phyloP scores from a whole-genome alignment of 768 basidiomycete species.

The Gymnopilus dilepis region DNA sequence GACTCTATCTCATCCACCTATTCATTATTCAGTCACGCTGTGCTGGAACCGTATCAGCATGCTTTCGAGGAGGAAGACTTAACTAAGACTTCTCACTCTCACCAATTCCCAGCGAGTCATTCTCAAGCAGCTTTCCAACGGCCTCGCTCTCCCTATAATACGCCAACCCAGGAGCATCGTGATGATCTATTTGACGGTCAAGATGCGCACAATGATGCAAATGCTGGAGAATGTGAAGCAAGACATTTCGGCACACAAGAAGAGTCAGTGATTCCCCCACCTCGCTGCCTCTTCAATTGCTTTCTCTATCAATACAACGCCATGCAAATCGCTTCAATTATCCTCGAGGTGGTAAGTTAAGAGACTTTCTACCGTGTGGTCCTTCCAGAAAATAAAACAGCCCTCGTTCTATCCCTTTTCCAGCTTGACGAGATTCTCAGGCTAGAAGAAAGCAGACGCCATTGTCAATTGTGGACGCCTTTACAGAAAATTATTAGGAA shows the following conservation, averaged over 20 bases:
- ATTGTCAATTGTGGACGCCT: slow-evolving; percentile 64
- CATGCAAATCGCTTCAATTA: slow-evolving; percentile 41
- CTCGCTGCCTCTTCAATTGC: slow-evolving; percentile 74
- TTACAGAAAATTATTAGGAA: slow-evolving; percentile 45
- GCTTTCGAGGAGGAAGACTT: slow-evolving; percentile 45
- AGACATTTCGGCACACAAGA: slow-evolving; percentile 19
- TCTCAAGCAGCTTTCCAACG: slow-evolving; percentile 2
- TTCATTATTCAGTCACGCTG: slow-evolving; percentile 25
- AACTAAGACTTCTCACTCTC: background rate
- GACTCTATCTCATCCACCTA: background rate
- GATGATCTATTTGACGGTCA: background rate
- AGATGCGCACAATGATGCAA: background rate
- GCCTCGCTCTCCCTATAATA: background rate
- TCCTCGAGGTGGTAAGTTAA: slow-evolving; percentile 46
- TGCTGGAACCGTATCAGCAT: slow-evolving; percentile 13
- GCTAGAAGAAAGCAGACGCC: slow-evolving; percentile 55
- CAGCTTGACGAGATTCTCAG: slow-evolving; percentile 65
- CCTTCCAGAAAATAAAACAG: too few species aligned
- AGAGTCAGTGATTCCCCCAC: slow-evolving; percentile 39
- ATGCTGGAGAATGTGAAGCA: slow-evolving; percentile 1
- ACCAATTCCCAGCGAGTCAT: background rate
- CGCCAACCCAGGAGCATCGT: background rate
- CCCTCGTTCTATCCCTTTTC: slow-evolving; percentile 7
- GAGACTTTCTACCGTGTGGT: too few species aligned
- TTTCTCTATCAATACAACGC: slow-evolving; percentile 73